Percentiles rank a stretch among this genome's conserved stretches.
Evolutionary conservation across 2,329 filamentous ascomycete genomes (phyloP).

Genomic region (Aspergillus sojae): DNA sequence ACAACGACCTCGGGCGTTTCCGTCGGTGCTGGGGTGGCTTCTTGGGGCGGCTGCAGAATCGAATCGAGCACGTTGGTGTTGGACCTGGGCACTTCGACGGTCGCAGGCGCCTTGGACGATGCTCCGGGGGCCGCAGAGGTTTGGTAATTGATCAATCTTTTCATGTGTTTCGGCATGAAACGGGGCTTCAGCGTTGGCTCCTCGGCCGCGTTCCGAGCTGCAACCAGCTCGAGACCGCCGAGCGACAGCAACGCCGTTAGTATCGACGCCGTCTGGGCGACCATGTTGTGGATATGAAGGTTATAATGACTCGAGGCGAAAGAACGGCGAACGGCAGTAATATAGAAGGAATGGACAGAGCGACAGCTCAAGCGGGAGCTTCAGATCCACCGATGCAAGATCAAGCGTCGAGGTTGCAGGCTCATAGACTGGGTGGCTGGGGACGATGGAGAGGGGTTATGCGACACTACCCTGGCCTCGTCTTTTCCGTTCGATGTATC

Average conservation of each 20-base stretch:
- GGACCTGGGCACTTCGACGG: slow-evolving; percentile 1
- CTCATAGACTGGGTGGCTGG: slow-evolving; percentile 20
- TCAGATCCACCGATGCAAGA: slow-evolving; percentile 12
- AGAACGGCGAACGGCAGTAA: slow-evolving; percentile 9
- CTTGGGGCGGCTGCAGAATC: not conserved
- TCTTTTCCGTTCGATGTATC: not conserved
- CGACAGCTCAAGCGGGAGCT: slow-evolving; percentile 21
- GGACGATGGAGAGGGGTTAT: slow-evolving; percentile 1
- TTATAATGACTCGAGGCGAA: slow-evolving; percentile 7
- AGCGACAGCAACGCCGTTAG: slow-evolving; percentile 38
- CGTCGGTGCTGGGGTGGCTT: slow-evolving; percentile 6
- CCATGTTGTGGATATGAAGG: slow-evolving; percentile 30
- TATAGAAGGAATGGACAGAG: slow-evolving; percentile 29
- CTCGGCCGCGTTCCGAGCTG: slow-evolving; percentile 30
- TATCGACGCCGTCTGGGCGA: slow-evolving; percentile 30
- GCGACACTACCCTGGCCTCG: not conserved
- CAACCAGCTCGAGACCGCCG: slow-evolving; percentile 36
- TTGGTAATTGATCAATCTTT: slow-evolving; percentile 24
- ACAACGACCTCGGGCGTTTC: slow-evolving; percentile 19
- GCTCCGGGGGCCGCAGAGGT: slow-evolving; percentile 1
- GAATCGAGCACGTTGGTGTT: slow-evolving; percentile 5
- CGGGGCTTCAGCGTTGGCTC: slow-evolving; percentile 35
- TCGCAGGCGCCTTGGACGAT: not conserved
- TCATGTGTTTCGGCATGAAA: slow-evolving; percentile 38
- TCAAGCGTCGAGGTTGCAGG: slow-evolving; percentile 14